phyloP scores from a whole-genome alignment of 257 asterid species.

The Penstemon barbatus region DNA sequence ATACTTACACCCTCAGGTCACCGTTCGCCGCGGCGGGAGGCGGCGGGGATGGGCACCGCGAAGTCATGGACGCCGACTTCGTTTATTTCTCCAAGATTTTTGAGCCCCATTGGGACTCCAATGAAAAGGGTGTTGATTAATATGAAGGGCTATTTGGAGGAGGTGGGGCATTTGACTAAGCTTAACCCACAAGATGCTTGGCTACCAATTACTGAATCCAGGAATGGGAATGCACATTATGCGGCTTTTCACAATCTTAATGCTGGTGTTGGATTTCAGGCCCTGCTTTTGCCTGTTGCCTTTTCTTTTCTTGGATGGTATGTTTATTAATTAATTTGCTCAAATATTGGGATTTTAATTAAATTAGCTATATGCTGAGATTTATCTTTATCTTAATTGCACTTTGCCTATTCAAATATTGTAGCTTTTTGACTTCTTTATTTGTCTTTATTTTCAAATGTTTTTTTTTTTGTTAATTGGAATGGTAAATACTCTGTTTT shows the following conservation, averaged over 20 bases:
- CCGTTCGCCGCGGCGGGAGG: conserved; percentile 72
- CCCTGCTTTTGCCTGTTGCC: conserved; percentile 90
- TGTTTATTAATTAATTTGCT: not conserved
- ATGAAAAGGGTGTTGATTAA: conserved; percentile 89
- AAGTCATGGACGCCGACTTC: conserved; percentile 99
- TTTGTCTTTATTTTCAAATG: not conserved
- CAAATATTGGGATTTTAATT: not conserved
- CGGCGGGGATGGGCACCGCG: conserved; percentile 37
- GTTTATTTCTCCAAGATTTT: conserved; percentile 83
- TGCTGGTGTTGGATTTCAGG: conserved; percentile 98
- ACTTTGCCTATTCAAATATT: too few species aligned
- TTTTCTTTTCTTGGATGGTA: conserved; percentile 98
- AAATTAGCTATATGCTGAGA: not conserved
- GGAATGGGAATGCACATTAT: conserved; percentile 94
- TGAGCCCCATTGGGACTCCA: conserved; percentile 99
- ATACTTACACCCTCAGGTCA: conserved; percentile 86
- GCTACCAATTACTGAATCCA: conserved; percentile 98
- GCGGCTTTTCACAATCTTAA: conserved; percentile 95
- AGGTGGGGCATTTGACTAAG: conserved; percentile 92
- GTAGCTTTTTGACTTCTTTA: too few species aligned
- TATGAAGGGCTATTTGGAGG: conserved; percentile 94
- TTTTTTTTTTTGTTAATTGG: not conserved
- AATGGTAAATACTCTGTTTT: not conserved
- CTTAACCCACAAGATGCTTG: conserved; percentile 98
- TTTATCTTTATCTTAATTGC: not conserved